Conservation (phyloP, 192 early-diverging fungal genomes). For the Podila minutissima region DNA sequence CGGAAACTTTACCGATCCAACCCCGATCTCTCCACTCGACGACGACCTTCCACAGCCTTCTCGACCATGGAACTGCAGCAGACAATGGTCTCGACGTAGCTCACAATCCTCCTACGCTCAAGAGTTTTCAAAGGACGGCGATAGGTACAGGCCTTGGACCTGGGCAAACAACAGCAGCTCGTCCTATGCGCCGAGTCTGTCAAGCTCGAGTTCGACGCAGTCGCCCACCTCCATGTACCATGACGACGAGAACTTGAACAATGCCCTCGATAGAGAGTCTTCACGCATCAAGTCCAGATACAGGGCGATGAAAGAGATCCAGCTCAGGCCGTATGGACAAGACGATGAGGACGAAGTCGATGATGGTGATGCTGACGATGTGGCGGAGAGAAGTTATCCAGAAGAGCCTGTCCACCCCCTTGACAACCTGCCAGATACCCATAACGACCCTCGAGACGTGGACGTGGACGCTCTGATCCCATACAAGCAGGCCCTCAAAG, state of each 20-base stretch:
- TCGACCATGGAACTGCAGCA: background rate
- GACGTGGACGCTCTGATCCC: background rate
- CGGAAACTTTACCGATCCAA: background rate
- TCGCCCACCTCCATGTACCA: background rate
- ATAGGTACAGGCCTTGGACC: background rate
- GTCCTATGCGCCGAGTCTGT: background rate
- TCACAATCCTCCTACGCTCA: background rate
- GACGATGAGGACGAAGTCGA: constrained; percentile 13
- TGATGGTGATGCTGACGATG: background rate
- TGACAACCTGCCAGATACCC: background rate
- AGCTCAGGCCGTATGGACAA: constrained; percentile 26
- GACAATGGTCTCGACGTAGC: background rate
- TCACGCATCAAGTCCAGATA: background rate
- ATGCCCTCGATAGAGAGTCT: background rate
- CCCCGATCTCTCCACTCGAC: background rate
- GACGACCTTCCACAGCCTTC: background rate
- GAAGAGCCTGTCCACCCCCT: background rate
- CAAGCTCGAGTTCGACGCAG: background rate
- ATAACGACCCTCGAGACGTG: background rate
- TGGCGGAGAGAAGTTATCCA: background rate
- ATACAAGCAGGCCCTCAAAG: background rate
- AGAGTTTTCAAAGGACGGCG: background rate
- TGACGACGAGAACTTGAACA: background rate
- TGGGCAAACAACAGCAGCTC: background rate
- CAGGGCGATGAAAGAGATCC: constrained; percentile 14